A percentile compares a stretch with the other conserved stretches of the same genome.
These are phyloP conservation scores for Pleurotus giganteus DNA, from an alignment of 768 basidiomycete species.

Conservation along the genomic window DNA sequence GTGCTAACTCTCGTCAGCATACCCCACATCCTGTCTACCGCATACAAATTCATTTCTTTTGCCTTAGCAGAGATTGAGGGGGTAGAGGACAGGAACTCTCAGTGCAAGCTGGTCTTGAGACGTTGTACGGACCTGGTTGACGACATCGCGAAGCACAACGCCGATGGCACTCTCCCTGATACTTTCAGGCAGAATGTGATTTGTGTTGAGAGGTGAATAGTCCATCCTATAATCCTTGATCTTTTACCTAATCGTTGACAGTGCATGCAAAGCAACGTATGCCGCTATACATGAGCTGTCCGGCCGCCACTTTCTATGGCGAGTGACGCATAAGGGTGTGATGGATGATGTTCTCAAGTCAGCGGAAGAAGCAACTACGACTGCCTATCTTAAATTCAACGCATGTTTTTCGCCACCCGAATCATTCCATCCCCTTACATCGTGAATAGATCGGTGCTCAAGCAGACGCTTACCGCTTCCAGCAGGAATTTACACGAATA, in stretches of 20 bases:
- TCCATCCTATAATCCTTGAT: not conserved
- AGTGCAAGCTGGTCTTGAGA: not conserved
- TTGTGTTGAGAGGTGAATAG: not conserved
- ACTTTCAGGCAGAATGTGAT: not conserved
- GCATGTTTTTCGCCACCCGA: not conserved
- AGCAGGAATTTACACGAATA: not conserved
- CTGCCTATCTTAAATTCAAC: not conserved
- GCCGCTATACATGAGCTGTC: constrained; percentile 1
- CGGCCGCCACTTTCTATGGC: not conserved
- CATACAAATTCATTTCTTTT: not conserved
- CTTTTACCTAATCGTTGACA: not conserved
- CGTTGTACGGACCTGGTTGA: not conserved
- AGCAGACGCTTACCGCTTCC: not conserved
- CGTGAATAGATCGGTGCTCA: not conserved
- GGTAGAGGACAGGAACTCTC: not conserved
- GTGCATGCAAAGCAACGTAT: not conserved
- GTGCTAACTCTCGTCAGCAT: not conserved
- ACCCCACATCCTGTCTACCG: not conserved
- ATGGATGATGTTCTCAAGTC: not conserved
- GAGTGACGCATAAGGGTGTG: not conserved
- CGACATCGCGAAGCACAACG: not conserved
- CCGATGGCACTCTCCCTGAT: not conserved
- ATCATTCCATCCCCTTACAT: not conserved
- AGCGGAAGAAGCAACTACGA: not conserved
- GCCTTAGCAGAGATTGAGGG: not conserved